Evolutionary conservation across 257 asterid species (phyloP).

Genomic region (Solanum piurae): DNA sequence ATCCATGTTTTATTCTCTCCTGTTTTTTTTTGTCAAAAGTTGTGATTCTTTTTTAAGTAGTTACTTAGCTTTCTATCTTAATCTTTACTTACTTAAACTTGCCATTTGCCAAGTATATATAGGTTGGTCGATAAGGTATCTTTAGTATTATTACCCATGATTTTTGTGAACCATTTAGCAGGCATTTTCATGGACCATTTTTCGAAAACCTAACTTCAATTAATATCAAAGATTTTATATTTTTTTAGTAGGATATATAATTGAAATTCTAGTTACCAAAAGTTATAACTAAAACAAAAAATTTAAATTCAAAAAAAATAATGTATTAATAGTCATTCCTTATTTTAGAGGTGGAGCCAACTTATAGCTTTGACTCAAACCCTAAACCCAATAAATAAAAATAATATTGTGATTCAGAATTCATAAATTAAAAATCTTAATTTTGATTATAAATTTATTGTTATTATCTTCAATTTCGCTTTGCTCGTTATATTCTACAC

Average conservation of each 20-base stretch:
- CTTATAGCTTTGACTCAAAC: background rate
- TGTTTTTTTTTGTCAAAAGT: background rate
- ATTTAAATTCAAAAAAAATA: background rate
- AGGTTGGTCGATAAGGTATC: background rate
- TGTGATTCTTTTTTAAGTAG: slow-evolving; percentile 1
- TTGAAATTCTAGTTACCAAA: background rate
- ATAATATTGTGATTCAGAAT: background rate
- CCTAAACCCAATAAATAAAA: background rate
- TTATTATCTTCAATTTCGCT: background rate
- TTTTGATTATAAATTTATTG: background rate
- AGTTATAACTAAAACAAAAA: background rate
- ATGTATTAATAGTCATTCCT: background rate
- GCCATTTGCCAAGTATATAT: slow-evolving; percentile 15
- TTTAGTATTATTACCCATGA: slow-evolving; percentile 22
- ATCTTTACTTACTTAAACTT: slow-evolving; percentile 7
- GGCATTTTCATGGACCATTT: slow-evolving; percentile 8
- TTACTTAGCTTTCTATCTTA: slow-evolving; percentile 5
- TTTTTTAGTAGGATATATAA: background rate
- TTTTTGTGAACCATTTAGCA: background rate
- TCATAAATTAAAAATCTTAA: background rate
- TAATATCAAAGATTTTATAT: background rate
- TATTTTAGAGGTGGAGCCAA: background rate
- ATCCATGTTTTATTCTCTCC: background rate
- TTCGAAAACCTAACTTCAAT: background rate
- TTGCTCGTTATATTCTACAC: background rate